A percentile compares a stretch with the other conserved stretches of the same genome.
Conservation (phyloP, 2,329 filamentous ascomycete species). For the Aureobasidium uvarum region DNA sequence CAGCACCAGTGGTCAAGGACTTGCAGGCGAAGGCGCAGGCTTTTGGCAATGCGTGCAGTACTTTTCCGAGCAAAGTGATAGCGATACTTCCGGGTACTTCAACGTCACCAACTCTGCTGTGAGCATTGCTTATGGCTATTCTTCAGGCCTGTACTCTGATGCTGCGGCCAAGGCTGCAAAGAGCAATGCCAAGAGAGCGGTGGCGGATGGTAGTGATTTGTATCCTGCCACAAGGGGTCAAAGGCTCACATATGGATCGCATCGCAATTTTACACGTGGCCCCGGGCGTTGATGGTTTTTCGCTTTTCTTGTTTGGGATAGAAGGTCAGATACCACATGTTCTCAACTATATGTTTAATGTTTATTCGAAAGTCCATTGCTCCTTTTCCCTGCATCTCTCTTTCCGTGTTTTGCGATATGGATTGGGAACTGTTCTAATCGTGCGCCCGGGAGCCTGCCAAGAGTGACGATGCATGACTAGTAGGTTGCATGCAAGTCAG, state of each 20-base stretch:
- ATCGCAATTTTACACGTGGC: neutral
- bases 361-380: no score
- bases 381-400: no score
- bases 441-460: no score
- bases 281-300: neutral
- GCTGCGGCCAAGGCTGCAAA: constrained; percentile 1
- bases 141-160: constrained; percentile 18
- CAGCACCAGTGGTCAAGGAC: neutral
- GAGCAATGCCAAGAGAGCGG: constrained; percentile 11
- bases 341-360: no score
- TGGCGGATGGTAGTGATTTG: neutral
- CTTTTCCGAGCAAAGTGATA: constrained; percentile 22
- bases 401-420: no score
- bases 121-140: constrained; percentile 10
- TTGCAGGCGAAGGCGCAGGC: constrained; percentile 7
- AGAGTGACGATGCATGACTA: no score
- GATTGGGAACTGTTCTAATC: no score
- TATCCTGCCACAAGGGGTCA: neutral
- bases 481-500: no score
- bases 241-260: neutral
- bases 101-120: constrained; percentile 2
- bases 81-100: constrained; percentile 12
- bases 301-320: neutral
- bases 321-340: no score
- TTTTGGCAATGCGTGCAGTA: constrained; percentile 20